Percentiles rank a stretch among this genome's conserved stretches.
These are phyloP conservation scores for Fusarium buxicola DNA, from an alignment of 2,329 filamentous ascomycete species.

Conservation along the genomic window DNA sequence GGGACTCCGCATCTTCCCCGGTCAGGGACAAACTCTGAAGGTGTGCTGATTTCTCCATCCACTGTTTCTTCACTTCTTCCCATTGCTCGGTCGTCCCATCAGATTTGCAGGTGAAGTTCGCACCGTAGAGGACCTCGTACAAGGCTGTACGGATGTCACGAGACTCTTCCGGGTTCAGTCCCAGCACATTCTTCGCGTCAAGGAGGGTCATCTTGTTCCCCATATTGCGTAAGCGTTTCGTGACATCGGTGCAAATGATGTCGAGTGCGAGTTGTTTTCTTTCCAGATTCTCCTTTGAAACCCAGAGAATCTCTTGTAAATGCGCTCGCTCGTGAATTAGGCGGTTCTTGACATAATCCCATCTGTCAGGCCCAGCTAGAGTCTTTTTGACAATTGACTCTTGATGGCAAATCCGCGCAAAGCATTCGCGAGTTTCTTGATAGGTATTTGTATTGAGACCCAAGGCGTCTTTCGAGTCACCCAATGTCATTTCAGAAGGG, in stretches of 20 bases:
- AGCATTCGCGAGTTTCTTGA: conserved; percentile 71
- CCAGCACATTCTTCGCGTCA: conserved; percentile 74
- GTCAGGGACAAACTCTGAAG: conserved; percentile 65
- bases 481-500: conserved; percentile 84
- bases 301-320: conserved; percentile 70
- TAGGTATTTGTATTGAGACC: conserved; percentile 73
- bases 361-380: conserved; percentile 75
- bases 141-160: conserved; percentile 75
- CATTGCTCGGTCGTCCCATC: conserved; percentile 78
- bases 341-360: conserved; percentile 76
- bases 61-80: conserved; percentile 74
- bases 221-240: conserved; percentile 77
- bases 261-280: conserved; percentile 78
- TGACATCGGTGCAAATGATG: conserved; percentile 83
- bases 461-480: conserved; percentile 79
- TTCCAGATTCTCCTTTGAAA: conserved; percentile 67
- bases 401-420: conserved; percentile 76
- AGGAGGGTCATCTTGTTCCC: conserved; percentile 76
- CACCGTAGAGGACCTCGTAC: conserved; percentile 71
- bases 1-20: conserved; percentile 63
- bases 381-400: conserved; percentile 80
- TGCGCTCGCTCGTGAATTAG: conserved; percentile 74
- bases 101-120: conserved; percentile 78
- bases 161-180: conserved; percentile 57
- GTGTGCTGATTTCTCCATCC: conserved; percentile 69